Conservation (phyloP, 1,139 yeast species). For the Pneumocystis carinii region DNA sequence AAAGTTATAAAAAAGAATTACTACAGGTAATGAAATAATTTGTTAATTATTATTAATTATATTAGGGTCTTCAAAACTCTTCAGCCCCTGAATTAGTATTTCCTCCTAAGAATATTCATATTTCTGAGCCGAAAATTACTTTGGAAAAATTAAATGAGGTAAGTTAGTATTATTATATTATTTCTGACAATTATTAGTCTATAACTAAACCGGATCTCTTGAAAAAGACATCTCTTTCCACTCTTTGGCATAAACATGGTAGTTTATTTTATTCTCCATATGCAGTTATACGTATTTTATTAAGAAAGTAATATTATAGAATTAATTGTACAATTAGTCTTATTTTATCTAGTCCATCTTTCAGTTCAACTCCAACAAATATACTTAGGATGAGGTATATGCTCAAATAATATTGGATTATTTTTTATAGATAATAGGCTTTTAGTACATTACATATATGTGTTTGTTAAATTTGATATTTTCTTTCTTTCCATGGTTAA, state of each 20-base stretch:
- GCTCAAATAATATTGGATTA: neutral
- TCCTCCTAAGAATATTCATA: neutral
- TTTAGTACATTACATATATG: neutral
- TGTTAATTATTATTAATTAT: conserved; percentile 59
- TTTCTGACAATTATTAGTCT: neutral
- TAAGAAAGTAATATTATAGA: neutral
- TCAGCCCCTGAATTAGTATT: conserved; percentile 21
- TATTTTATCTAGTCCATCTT: neutral
- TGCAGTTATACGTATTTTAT: neutral
- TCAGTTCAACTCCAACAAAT: neutral
- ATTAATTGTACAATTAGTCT: neutral
- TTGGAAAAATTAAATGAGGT: neutral
- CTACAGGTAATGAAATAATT: conserved; percentile 63
- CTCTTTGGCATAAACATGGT: neutral
- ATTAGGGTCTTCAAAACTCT: conserved; percentile 27
- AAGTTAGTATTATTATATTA: neutral
- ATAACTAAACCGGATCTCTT: neutral
- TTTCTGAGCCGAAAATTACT: neutral
- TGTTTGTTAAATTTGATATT: neutral
- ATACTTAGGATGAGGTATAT: neutral
- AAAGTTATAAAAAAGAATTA: conserved; percentile 22
- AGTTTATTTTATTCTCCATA: neutral
- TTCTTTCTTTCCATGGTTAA: neutral
- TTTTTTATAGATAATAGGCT: neutral
- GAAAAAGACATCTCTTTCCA: neutral